phyloP scores from a whole-genome alignment of 768 basidiomycete genomes.

The Wakefieldia striispora region DNA sequence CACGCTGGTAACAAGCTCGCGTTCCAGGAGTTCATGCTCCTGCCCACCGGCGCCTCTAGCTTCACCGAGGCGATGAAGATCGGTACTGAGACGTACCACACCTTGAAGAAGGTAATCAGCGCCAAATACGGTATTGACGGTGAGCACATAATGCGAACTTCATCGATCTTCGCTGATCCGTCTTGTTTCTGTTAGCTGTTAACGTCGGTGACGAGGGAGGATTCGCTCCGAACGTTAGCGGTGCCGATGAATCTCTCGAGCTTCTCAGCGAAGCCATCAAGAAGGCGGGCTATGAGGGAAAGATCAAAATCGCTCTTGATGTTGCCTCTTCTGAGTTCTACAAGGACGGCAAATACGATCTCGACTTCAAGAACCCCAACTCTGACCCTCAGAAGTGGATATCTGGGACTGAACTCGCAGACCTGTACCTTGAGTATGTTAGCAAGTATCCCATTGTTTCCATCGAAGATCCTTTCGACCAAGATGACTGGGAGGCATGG shows the following conservation, averaged over 20 bases:
- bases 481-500: conserved; percentile 99
- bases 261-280: conserved; percentile 94
- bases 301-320: conserved; percentile 97
- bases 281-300: conserved; percentile 97
- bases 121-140: conserved; percentile 99
- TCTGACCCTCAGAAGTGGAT: conserved; percentile 98
- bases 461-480: conserved; percentile 98
- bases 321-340: conserved; percentile 99
- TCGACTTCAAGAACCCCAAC: conserved; percentile 99
- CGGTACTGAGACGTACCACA: conserved; percentile 97
- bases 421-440: conserved; percentile 82
- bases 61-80: conserved; percentile 99
- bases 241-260: conserved; percentile 96
- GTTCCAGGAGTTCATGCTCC: conserved; percentile 94
- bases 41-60: conserved; percentile 86
- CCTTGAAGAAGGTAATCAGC: conserved; percentile 97
- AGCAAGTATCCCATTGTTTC: conserved; percentile 96
- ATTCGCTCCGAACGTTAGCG: conserved; percentile 96
- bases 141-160: conserved; percentile 35
- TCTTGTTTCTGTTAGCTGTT: conserved; percentile 57
- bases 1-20: conserved; percentile 99
- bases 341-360: conserved; percentile 99
- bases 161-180: background rate
- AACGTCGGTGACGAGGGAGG: conserved; percentile 99
- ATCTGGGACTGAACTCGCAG: conserved; percentile 87